Evolutionary conservation across 805 yeast species (phyloP), one percentile per base, ranked within the genome.

Genomic region (Candida andamanensis): DNA sequence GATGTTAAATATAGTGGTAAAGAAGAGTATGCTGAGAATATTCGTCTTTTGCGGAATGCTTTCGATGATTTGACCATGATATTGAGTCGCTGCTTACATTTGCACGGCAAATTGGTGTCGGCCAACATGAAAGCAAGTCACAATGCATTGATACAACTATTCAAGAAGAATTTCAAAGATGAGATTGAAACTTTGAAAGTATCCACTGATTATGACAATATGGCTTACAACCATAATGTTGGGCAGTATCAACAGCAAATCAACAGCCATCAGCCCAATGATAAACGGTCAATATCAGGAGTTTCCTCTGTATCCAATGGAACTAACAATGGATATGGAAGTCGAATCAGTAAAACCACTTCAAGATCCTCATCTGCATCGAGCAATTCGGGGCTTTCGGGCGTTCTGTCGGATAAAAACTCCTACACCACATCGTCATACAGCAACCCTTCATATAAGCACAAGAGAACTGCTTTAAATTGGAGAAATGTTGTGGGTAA

Each of bases 21-120:
- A 36, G 56, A 54, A 6, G 58, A 54, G 16, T 52, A 59, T 32
- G 48, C 47, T 3, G 46, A 50, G 16, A 53, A 53, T 30, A 41
- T 61, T 24, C 50, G 61, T 32, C 52, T 61, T 39, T 61, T 69
- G 51, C 61, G 50, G 39, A 63, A 50, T 35, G 76, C 84, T 6
- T 84, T 84, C 56, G 67, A 76, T 48, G 87, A 81, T 49, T 68
- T 86, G 50, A 74, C 85, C 2, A 51, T 66, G n/a, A 69, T 80
- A 17, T 63, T 86, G 47, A 70, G 68, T 54, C 63, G 81, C 32
- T 78, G 92, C 51, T 65, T 86, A 37, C 62, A 68, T 14, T 65
- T 85, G 28, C 95, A 86, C 52, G 84, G 78, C 1, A 67, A 72
- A 43, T 61, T 83, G 37, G 69, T 83, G 11, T 75, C 83, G 2